These are phyloP conservation scores for Neurospora sp. DNA, from an alignment of 495 filamentous ascomycete genomes.

Conservation along the genomic window DNA sequence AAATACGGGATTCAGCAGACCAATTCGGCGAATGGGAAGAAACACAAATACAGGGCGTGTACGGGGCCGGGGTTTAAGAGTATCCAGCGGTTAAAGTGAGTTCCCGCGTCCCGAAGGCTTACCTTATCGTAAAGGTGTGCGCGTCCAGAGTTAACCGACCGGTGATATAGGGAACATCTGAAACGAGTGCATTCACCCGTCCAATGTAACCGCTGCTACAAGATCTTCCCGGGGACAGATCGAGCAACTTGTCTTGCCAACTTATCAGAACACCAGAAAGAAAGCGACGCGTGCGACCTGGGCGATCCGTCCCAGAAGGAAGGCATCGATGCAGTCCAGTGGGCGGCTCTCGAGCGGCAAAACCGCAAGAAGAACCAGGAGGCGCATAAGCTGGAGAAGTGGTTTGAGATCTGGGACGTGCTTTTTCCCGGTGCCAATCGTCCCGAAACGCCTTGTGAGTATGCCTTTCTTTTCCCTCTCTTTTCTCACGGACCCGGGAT, in stretches of 20 bases:
- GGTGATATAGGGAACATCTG: constrained; percentile 14
- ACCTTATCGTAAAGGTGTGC: neutral
- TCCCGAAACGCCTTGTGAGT: constrained; percentile 17
- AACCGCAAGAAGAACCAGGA: constrained; percentile 20
- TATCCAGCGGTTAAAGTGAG: constrained; percentile 19
- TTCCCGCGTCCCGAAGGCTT: neutral
- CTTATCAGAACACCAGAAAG: constrained; percentile 14
- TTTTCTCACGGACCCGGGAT: neutral
- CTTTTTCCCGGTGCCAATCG: constrained; percentile 11
- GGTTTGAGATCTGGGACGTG: constrained; percentile 22
- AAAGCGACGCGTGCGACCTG: constrained; percentile 9
- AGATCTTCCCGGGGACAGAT: constrained; percentile 15
- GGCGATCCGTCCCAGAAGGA: constrained; percentile 13
- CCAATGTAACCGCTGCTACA: constrained; percentile 17
- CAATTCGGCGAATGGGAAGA: constrained; percentile 11
- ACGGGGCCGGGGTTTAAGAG: constrained; percentile 19
- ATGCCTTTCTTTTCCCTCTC: neutral
- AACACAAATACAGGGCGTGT: constrained; percentile 15
- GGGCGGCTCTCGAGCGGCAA: constrained; percentile 19
- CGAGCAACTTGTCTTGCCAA: constrained; percentile 11
- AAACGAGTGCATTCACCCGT: constrained; percentile 18
- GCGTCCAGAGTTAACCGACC: neutral
- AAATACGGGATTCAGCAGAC: constrained; percentile 17
- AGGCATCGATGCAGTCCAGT: constrained; percentile 16
- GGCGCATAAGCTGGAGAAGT: constrained; percentile 16